Base-by-base conservation (phyloP, 495 filamentous ascomycete genomes). In the Daldinia childiae region DNA sequence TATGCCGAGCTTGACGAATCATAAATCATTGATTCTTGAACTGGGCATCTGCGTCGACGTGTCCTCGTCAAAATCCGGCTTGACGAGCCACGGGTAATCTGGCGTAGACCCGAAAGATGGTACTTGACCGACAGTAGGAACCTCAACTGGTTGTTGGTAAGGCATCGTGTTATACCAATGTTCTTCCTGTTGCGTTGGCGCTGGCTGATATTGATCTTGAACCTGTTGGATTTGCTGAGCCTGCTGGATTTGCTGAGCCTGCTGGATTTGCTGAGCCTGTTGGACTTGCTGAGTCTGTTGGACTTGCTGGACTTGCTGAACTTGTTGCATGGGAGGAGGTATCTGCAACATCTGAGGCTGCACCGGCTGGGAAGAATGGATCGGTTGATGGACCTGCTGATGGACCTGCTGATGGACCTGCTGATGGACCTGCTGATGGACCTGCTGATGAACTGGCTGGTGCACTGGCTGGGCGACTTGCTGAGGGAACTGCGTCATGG, bases 21-120 rank as follows among this genome's bases (percentile, higher is more conserved):
- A 84, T 75, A 86, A 78, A 45, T 73, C 79, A 60, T 82, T 79
- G 54, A 86, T 80, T 34, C 84, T 76, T 4, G 74, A 77, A 70
- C 82, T 84, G 9, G 84, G 84, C 77, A 86, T 75, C 61, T 83
- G 82, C 71, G 83, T 74, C 8, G 78, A 73, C 14, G 75, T 68
- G 54, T 85, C 83, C 7, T 82, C 50, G 24, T n/a, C 83, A 54
- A 77, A 83, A 54, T 85, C 84, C 32, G 79, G 66, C 73, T 85
- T 86, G 26, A 75, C 72, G 15, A 54, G 73, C 83, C 83, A 85
- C 1, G 76, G 68, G 19, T 79, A 78, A 57, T 79, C 78, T 12
- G 78, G 72, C 26, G 73, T 74, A 9, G 79, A 51, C 19, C 74
- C 68, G 64, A 76, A 84, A 24, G 74, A 66, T 6, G 77, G 77